Base-by-base conservation (phyloP, 805 yeast genomes). In the Kazachstania kunashirensis region DNA sequence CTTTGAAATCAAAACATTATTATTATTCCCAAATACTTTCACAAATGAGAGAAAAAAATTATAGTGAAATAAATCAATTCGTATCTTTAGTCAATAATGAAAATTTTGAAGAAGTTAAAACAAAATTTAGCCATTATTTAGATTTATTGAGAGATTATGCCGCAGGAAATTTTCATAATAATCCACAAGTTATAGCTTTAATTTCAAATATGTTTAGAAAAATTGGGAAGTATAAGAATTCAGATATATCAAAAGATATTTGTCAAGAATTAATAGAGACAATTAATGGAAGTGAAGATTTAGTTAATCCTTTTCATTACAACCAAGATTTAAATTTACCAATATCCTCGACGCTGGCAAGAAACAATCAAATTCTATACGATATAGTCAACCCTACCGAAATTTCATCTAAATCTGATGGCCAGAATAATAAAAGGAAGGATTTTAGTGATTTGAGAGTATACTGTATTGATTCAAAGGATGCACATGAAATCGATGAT, bases 401-500 rank as follows among this genome's bases (percentile, higher is more conserved):
- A 11, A n/a, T n/a, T n/a, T n/a, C n/a, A n/a, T n/a, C n/a, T n/a
- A n/a, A n/a, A n/a, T n/a, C n/a, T n/a, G n/a, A n/a, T n/a, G n/a
- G n/a, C n/a, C n/a, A 20, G 14, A 17, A 14, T 12, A 4, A 5
- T n/a, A 3, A 14, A 14, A 37, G 53, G 16, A 60, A 80, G n/a
- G 66, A 66, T 19, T 71, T 67, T 44, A 58, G 59, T 0, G 59
- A 67, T 31, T 50, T 70, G 10, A 69, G 73, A 0, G 77, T 86
- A 2, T 89, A 76, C 54, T 86, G 96, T 59, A 84, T 89, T 40
- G 98, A 92, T 59, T 68, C 79, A 3, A 73, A 65, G 3, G 68
- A 68, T 29, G 95, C 97, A 0, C 79, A 80, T 46, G 97, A 92
- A 57, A 81, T 92, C 41, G 98, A 89, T 57, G 98, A 89, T 59